A percentile compares a stretch with the other conserved stretches of the same genome.
phyloP scores from a whole-genome alignment of 768 basidiomycete species.

The Filobasidium wieringae region DNA sequence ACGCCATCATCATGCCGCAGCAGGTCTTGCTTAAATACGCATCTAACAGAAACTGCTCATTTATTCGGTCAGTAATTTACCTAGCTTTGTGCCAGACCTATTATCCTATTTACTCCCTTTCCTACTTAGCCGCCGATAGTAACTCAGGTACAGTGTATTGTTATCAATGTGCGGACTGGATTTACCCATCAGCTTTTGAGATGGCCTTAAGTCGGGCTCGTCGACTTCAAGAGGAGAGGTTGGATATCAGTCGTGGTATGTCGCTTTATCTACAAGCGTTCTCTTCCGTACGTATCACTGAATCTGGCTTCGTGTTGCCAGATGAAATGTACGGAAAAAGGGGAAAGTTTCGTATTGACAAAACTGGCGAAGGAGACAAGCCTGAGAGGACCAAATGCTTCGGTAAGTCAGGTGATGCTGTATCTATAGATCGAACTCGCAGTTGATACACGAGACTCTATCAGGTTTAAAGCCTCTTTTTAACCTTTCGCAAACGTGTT shows the following conservation, averaged over 20 bases:
- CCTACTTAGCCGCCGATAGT: slow-evolving; percentile 55
- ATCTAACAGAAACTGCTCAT: slow-evolving; percentile 53
- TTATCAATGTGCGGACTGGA: slow-evolving; percentile 59
- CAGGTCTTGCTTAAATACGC: slow-evolving; percentile 39
- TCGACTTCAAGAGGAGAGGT: slow-evolving; percentile 51
- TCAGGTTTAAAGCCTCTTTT: slow-evolving; percentile 69
- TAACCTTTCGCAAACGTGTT: slow-evolving; percentile 87
- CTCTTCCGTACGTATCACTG: background rate
- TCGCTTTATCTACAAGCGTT: background rate
- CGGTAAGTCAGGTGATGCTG: background rate
- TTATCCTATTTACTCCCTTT: background rate
- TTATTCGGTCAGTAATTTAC: slow-evolving; percentile 50
- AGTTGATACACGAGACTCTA: background rate
- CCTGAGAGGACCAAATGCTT: slow-evolving; percentile 24
- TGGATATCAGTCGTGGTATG: slow-evolving; percentile 5
- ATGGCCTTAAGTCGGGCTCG: slow-evolving; percentile 43
- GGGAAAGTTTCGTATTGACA: background rate
- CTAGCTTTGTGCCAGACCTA: background rate
- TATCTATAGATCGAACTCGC: background rate
- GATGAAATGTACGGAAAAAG: background rate
- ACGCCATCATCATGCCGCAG: background rate
- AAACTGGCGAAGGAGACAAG: background rate
- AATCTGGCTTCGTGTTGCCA: background rate
- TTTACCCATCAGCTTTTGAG: slow-evolving; percentile 52
- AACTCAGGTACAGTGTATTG: slow-evolving; percentile 68